Percentiles rank a stretch among this genome's conserved stretches.
Conservation (phyloP, 345 rosid genomes). For the Microcos paniculata region DNA sequence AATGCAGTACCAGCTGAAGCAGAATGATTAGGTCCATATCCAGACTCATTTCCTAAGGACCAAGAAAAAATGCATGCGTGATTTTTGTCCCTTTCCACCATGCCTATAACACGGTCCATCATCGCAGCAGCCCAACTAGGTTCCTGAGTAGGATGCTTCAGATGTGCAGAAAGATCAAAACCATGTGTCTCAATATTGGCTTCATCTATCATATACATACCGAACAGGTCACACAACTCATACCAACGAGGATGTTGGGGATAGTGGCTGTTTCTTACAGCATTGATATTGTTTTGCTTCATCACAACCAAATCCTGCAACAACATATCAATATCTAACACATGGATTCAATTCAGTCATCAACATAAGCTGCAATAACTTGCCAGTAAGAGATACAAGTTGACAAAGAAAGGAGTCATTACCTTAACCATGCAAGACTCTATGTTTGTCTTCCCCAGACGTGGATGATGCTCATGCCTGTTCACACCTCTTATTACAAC, state of each 20-base stretch:
- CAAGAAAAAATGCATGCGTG: constrained; percentile 87
- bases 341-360: neutral
- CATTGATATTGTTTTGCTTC: constrained; percentile 93
- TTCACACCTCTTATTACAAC: constrained; percentile 91
- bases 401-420: constrained; percentile 14
- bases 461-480: constrained; percentile 99
- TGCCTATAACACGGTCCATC: constrained; percentile 92
- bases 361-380: constrained; percentile 20
- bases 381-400: constrained; percentile 14
- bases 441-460: constrained; percentile 91
- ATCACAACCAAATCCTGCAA: constrained; percentile 87
- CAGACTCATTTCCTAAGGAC: constrained; percentile 96
- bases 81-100: constrained; percentile 99
- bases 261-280: constrained; percentile 98
- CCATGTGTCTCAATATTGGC: constrained; percentile 99
- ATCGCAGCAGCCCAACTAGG: constrained; percentile 91
- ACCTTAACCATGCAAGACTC: constrained; percentile 99
- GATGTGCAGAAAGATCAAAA: constrained; percentile 64
- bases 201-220: constrained; percentile 98
- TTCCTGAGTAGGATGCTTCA: constrained; percentile 89
- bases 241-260: constrained; percentile 99
- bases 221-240: constrained; percentile 90
- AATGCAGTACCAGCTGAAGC: constrained; percentile 76
- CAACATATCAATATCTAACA: constrained; percentile 8
- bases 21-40: constrained; percentile 97